These are phyloP conservation scores for Colletotrichum lentis DNA, from an alignment of 2,329 filamentous ascomycete species.

Conservation along the genomic window DNA sequence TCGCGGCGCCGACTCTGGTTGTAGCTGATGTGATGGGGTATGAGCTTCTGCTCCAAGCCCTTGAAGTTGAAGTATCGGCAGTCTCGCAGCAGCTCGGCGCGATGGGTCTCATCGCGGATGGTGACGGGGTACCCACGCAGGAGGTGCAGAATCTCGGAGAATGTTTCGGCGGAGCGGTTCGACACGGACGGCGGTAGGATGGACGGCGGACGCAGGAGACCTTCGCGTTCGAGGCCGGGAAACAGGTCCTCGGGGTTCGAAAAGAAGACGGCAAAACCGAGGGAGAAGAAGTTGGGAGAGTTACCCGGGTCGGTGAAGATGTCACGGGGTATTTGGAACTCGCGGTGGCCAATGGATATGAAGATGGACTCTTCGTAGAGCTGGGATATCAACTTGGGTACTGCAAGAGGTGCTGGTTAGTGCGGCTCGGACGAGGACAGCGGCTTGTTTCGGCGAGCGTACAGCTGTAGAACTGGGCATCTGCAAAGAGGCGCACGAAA, in stretches of 20 bases:
- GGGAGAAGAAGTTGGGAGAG: constrained; percentile 93
- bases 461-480: constrained; percentile 94
- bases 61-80: constrained; percentile 94
- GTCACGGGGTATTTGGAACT: constrained; percentile 91
- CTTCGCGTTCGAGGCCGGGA: constrained; percentile 80
- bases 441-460: constrained; percentile 44
- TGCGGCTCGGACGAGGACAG: constrained; percentile 8
- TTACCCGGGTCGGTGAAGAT: constrained; percentile 87
- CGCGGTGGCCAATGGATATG: constrained; percentile 84
- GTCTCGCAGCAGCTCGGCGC: constrained; percentile 80
- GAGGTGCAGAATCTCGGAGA: constrained; percentile 81
- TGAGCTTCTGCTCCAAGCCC: constrained; percentile 85
- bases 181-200: constrained; percentile 85
- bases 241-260: constrained; percentile 81
- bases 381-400: constrained; percentile 88
- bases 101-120: constrained; percentile 79
- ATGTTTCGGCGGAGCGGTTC: constrained; percentile 82
- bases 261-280: constrained; percentile 91
- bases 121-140: constrained; percentile 84
- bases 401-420: constrained; percentile 51
- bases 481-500: constrained; percentile 91
- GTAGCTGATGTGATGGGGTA: constrained; percentile 77
- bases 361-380: constrained; percentile 92
- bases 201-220: constrained; percentile 84
- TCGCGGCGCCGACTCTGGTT: constrained; percentile 73